Evolutionary conservation across 441 rosid genomes (phyloP).

Genomic region (Viola pubescens): DNA sequence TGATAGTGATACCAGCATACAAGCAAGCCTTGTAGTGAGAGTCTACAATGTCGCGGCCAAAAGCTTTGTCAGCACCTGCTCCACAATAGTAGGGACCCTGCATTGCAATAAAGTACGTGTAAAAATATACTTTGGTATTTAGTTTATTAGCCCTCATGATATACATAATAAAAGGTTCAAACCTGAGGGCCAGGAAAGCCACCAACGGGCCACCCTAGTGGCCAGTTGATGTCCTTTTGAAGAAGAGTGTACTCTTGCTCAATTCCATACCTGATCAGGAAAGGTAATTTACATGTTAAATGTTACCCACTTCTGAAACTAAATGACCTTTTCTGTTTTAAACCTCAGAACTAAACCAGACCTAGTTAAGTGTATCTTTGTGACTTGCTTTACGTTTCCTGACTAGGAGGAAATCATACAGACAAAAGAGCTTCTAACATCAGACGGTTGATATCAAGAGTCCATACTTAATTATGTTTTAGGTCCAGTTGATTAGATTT

Average conservation of each 20-base stretch:
- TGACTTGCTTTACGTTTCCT: no score
- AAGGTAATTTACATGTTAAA: no score
- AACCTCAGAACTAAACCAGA: no score
- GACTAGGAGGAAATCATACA: no score
- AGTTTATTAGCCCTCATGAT: neutral
- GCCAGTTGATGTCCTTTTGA: constrained; percentile 59
- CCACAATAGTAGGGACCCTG: constrained; percentile 83
- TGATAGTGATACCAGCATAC: constrained; percentile 62
- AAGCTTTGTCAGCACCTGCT: constrained; percentile 67
- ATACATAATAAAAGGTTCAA: neutral
- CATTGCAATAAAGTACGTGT: neutral
- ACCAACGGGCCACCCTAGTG: constrained; percentile 75
- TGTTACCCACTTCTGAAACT: no score
- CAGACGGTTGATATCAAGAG: no score
- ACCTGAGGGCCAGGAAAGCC: constrained; percentile 78
- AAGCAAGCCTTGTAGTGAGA: constrained; percentile 78
- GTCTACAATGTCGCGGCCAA: constrained; percentile 62
- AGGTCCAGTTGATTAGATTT: no score
- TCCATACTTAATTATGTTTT: no score
- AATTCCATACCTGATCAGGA: constrained; percentile 53
- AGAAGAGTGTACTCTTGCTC: constrained; percentile 66
- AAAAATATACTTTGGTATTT: neutral
- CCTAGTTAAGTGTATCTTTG: no score
- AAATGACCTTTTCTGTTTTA: no score
- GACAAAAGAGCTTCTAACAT: no score